Percentiles rank a stretch among this genome's conserved stretches.
These are phyloP conservation scores for Crithidia fasciculata DNA, from an alignment of 208 protist genomes.

Conservation along the genomic window DNA sequence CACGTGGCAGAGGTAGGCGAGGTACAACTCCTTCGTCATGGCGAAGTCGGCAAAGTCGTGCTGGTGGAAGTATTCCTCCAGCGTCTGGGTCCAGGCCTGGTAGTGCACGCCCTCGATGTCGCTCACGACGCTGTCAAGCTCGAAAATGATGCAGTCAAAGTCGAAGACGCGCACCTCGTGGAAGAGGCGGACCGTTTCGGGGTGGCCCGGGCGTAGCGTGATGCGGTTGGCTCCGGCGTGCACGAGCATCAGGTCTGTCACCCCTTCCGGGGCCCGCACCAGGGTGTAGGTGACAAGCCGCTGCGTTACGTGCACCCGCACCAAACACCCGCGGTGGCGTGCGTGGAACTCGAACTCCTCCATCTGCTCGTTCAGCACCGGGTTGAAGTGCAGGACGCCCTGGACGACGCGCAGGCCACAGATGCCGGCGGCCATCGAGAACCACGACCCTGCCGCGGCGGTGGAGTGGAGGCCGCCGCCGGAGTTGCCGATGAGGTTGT, in stretches of 20 bases:
- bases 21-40: conserved; percentile 81
- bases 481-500: conserved; percentile 77
- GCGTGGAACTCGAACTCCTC: conserved; percentile 81
- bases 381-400: conserved; percentile 85
- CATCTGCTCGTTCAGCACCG: conserved; percentile 70
- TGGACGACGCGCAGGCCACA: conserved; percentile 80
- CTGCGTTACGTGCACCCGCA: conserved; percentile 68
- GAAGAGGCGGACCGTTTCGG: conserved; percentile 76
- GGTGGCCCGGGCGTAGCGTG: conserved; percentile 51
- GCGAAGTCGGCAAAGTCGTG: conserved; percentile 44
- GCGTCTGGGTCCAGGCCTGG: conserved; percentile 82
- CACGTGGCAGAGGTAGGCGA: conserved; percentile 83
- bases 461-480: conserved; percentile 79
- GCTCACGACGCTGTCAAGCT: conserved; percentile 84
- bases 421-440: conserved; percentile 78
- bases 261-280: conserved; percentile 42
- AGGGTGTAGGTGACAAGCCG: conserved; percentile 81
- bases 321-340: conserved; percentile 77
- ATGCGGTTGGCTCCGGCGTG: conserved; percentile 77
- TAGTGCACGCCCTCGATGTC: conserved; percentile 87
- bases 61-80: conserved; percentile 74
- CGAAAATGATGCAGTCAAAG: conserved; percentile 92
- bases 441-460: conserved; percentile 83
- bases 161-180: conserved; percentile 79
- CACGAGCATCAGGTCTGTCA: conserved; percentile 68